phyloP scores from a whole-genome alignment of 176 grass and related monocot species.

The Eremochloa ophiuroides region DNA sequence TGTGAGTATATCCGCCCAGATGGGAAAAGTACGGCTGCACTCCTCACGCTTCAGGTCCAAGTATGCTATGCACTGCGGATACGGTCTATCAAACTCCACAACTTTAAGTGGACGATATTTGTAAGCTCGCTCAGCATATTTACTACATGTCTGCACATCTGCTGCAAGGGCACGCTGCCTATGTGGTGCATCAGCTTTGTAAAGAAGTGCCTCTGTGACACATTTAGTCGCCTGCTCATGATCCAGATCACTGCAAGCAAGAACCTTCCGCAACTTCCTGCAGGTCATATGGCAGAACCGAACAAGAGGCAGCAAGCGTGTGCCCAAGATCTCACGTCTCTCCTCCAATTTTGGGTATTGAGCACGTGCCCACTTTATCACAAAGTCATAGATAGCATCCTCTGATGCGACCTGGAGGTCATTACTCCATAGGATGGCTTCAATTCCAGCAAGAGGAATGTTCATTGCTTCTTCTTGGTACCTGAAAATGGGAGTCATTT shows the following conservation, averaged over 20 bases:
- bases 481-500: slow-evolving; percentile 48
- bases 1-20: slow-evolving; percentile 90
- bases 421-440: slow-evolving; percentile 75
- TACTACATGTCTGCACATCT: slow-evolving; percentile 48
- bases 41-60: slow-evolving; percentile 90
- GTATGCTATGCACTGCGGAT: slow-evolving; percentile 82
- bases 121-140: slow-evolving; percentile 77
- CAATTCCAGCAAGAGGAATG: slow-evolving; percentile 79
- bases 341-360: slow-evolving; percentile 83
- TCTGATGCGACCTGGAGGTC: slow-evolving; percentile 94
- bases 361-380: slow-evolving; percentile 77
- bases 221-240: slow-evolving; percentile 62
- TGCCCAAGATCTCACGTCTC: slow-evolving; percentile 72
- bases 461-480: slow-evolving; percentile 84
- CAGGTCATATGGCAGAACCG: slow-evolving; percentile 86
- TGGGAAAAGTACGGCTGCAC: slow-evolving; percentile 66
- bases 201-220: slow-evolving; percentile 84
- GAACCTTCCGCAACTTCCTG: slow-evolving; percentile 83
- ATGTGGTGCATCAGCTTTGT: slow-evolving; percentile 81
- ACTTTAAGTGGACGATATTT: slow-evolving; percentile 95
- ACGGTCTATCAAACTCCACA: slow-evolving; percentile 85
- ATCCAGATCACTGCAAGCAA: slow-evolving; percentile 74
- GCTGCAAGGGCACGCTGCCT: slow-evolving; percentile 65
- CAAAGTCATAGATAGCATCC: slow-evolving; percentile 90
- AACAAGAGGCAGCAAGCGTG: slow-evolving; percentile 61